Base-by-base conservation (phyloP, 345 rosid species). In the Abelmoschus esculentus region DNA sequence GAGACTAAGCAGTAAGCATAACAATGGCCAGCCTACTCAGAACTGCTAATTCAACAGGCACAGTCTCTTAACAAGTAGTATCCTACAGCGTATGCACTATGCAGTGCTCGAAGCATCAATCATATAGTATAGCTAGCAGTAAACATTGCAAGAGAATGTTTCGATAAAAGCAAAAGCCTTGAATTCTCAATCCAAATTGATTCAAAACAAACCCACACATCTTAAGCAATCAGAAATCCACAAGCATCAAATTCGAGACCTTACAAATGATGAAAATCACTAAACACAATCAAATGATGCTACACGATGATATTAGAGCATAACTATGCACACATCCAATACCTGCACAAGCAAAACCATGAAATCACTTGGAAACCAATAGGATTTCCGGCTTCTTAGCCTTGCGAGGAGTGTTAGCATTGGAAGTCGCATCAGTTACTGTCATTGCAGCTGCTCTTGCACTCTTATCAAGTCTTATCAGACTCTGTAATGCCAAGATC, bases 341-440 rank as follows among this genome's bases (percentile, higher is more conserved):
- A 76, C 85, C 85, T 69, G 73, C 69, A 80, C 40, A 72, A 49
- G 71, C 54, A 77, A 66, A 49, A 53, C 28, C 67, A 19, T 6
- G 7, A 61, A 77, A 78, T 90, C 86, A 93, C 86, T 91, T 93
- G 34, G 96, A 93, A 53, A 83, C 95, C 78, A 93, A 80, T 75
- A 86, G 82, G 73, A 95, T 80, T 80, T 95, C 99, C 0, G 93
- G 97, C 66, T 88, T 91, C 86, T 83, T 91, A 22, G 89, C 85
- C 56, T 88, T 95, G 74, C 85, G 85, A 1, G 96, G 99, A 0
- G 97, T 93, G 84, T 86, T 91, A 52, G 77, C 86, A 78, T 83
- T 86, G 0, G 98, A 93, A 7, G 90, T 78, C 15, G 80, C 71
- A 69, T 81, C 79, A 1, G 77, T 67, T 32, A 81, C 74, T 3